Conservation (phyloP, 2,329 filamentous ascomycete genomes). For the Alternaria sp. region DNA sequence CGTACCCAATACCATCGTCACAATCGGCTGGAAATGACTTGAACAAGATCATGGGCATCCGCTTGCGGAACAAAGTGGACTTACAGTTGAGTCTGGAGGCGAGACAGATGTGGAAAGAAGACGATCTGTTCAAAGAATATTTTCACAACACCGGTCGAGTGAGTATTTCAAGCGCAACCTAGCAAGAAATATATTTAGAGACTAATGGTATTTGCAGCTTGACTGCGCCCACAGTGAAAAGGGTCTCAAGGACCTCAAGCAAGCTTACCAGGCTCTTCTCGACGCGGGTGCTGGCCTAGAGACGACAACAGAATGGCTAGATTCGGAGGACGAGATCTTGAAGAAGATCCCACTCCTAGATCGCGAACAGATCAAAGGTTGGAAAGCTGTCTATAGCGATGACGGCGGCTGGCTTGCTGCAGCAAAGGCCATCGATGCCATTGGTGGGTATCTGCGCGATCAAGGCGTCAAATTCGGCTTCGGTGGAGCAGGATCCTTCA, state of each 20-base stretch:
- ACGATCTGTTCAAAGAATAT: conserved; percentile 54
- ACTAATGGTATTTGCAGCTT: conserved; percentile 23
- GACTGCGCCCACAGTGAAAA: conserved; percentile 46
- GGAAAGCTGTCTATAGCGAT: conserved; percentile 54
- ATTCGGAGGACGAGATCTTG: conserved; percentile 54
- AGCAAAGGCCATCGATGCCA: conserved; percentile 56
- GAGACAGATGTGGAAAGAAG: conserved; percentile 53
- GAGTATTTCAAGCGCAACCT: not conserved
- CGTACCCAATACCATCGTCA: conserved; percentile 53
- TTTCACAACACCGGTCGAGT: conserved; percentile 55
- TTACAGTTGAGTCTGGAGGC: conserved; percentile 40
- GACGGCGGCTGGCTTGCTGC: conserved; percentile 58
- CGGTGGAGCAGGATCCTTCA: conserved; percentile 53
- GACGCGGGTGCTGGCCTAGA: conserved; percentile 42
- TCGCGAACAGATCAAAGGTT: conserved; percentile 53
- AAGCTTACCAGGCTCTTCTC: conserved; percentile 47
- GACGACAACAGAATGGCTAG: conserved; percentile 52
- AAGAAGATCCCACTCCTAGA: conserved; percentile 50
- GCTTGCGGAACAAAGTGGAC: conserved; percentile 50
- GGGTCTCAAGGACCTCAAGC: conserved; percentile 44
- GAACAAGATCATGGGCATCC: conserved; percentile 55
- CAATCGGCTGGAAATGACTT: conserved; percentile 60
- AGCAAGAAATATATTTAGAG: not conserved
- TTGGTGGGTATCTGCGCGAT: conserved; percentile 48
- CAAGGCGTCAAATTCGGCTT: conserved; percentile 53